A percentile compares a stretch with the other conserved stretches of the same genome.
Evolutionary conservation across 2,329 filamentous ascomycete genomes (phyloP).

Genomic region (Fusarium guadeloupense): DNA sequence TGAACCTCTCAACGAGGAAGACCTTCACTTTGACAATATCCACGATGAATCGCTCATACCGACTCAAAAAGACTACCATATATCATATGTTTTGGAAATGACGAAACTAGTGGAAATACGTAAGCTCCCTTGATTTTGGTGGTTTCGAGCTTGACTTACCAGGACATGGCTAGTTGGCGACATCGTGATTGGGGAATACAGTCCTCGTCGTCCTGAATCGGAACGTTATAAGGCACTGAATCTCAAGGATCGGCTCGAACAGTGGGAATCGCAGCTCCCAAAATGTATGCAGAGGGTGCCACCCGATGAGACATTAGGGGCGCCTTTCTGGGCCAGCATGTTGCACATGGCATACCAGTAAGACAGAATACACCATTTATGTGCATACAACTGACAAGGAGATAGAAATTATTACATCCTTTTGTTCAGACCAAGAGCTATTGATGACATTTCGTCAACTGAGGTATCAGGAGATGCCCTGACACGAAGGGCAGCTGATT

Average conservation of each 20-base stretch:
- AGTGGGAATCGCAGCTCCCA: slow-evolving; percentile 18
- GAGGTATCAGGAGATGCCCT: slow-evolving; percentile 13
- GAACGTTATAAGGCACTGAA: not conserved
- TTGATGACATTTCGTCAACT: not conserved
- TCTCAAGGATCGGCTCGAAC: not conserved
- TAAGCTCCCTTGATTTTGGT: not conserved
- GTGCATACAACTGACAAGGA: accelerated
- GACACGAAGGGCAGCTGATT: slow-evolving; percentile 24
- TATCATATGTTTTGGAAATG: slow-evolving; percentile 28
- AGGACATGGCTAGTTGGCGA: slow-evolving; percentile 17
- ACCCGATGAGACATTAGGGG: slow-evolving; percentile 11
- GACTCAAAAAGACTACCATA: slow-evolving; percentile 14
- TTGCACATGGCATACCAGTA: slow-evolving; percentile 35
- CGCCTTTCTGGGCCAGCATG: slow-evolving; percentile 26
- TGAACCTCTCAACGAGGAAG: slow-evolving; percentile 9
- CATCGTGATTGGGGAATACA: slow-evolving; percentile 33
- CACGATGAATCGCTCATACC: not conserved
- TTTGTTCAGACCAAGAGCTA: slow-evolving; percentile 19
- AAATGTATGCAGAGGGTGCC: not conserved
- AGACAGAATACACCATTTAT: accelerated
- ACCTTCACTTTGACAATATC: slow-evolving; percentile 23
- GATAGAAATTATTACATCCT: slow-evolving; percentile 22
- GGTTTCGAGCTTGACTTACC: accelerated
- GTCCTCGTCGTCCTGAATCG: slow-evolving; percentile 6
- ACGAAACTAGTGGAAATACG: slow-evolving; percentile 7